Percentiles rank a stretch among this genome's conserved stretches.
Evolutionary conservation across 1,139 yeast species (phyloP).

Genomic region (Arxiozyma slooffiae): DNA sequence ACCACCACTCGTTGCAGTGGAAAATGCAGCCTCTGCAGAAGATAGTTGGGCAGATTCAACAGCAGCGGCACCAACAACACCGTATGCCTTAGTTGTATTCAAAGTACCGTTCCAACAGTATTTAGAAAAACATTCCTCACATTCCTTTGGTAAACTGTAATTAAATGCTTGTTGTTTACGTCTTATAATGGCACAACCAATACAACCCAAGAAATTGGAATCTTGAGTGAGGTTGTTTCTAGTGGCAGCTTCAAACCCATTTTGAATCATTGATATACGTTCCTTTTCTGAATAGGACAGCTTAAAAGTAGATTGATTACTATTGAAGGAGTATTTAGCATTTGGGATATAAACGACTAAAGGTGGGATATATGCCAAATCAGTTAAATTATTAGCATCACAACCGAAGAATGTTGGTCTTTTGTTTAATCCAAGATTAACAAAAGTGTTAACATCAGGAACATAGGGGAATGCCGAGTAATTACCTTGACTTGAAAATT

Average conservation of each 20-base stretch:
- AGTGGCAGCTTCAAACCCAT: slow-evolving; percentile 74
- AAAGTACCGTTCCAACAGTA: slow-evolving; percentile 76
- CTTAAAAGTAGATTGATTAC: slow-evolving; percentile 67
- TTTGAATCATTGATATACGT: slow-evolving; percentile 51
- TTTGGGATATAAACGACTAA: slow-evolving; percentile 74
- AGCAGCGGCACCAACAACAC: slow-evolving; percentile 9
- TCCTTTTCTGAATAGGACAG: slow-evolving; percentile 52
- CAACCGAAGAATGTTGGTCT: slow-evolving; percentile 84
- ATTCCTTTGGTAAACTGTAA: slow-evolving; percentile 55
- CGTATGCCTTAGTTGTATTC: slow-evolving; percentile 10
- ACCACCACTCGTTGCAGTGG: slow-evolving; percentile 3
- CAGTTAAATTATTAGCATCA: slow-evolving; percentile 55
- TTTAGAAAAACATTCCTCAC: slow-evolving; percentile 56
- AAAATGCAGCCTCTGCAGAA: slow-evolving; percentile 6
- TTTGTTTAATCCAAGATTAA: slow-evolving; percentile 45
- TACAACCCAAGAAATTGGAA: slow-evolving; percentile 65
- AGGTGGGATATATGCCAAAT: slow-evolving; percentile 51
- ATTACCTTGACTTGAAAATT: slow-evolving; percentile 52
- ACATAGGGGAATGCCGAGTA: slow-evolving; percentile 73
- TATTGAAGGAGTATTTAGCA: slow-evolving; percentile 52
- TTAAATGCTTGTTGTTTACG: slow-evolving; percentile 71
- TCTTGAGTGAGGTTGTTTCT: slow-evolving; percentile 67
- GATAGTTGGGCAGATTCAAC: slow-evolving; percentile 10
- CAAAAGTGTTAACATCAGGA: slow-evolving; percentile 62
- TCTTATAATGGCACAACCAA: slow-evolving; percentile 81